Percentiles rank a stretch among this genome's conserved stretches.
These are phyloP conservation scores for Eucalyptus melliodora DNA, from an alignment of 345 rosid genomes.

Conservation along the genomic window DNA sequence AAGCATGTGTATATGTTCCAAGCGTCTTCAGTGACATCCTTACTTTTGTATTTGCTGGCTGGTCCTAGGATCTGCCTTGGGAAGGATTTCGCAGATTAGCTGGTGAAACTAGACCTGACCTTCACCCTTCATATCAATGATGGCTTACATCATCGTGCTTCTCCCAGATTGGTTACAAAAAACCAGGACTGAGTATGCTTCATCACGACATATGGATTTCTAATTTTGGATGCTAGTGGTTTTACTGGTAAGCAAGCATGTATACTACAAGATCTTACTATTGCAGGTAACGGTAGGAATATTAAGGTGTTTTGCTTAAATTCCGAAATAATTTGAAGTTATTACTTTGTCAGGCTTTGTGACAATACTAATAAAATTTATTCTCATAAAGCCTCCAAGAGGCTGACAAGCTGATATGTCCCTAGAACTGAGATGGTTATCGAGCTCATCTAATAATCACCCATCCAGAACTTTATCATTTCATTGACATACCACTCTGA, in stretches of 20 bases:
- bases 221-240: not conserved
- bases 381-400: too few relatives aligned
- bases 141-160: constrained; percentile 36
- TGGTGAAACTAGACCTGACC: constrained; percentile 19
- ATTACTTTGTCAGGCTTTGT: too few relatives aligned
- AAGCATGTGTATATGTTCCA: not conserved
- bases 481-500: too few relatives aligned
- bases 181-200: not conserved
- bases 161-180: constrained; percentile 5
- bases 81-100: constrained; percentile 50
- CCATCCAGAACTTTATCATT: too few relatives aligned
- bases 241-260: not conserved
- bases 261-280: not conserved
- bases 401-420: too few relatives aligned
- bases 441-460: too few relatives aligned
- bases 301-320: not conserved
- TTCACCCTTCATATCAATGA: constrained; percentile 61
- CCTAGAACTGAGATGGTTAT: too few relatives aligned
- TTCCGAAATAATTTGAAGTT: not conserved
- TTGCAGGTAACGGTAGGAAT: not conserved
- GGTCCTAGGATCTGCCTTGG: constrained; percentile 80
- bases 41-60: constrained; percentile 18
- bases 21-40: not conserved
- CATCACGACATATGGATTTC: not conserved
- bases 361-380: too few relatives aligned